Evolutionary conservation across 2,329 filamentous ascomycete genomes (phyloP), one percentile per base, ranked within the genome.

Genomic region (Aspergillus sp.): DNA sequence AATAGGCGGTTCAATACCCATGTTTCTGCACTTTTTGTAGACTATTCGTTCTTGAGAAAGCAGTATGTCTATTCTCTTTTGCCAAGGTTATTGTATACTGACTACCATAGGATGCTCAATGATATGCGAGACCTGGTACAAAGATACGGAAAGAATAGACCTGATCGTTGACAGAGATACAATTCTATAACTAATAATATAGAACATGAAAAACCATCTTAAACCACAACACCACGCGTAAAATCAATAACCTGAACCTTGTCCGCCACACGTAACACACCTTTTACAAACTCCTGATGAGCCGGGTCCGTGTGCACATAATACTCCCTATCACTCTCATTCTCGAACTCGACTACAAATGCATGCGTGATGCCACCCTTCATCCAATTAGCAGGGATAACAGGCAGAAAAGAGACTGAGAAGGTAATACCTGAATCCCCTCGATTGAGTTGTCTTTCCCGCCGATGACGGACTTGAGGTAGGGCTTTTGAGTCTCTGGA

Each of bases 301-400:
- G 67, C 76, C 1, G 82, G 81, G 55, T 89, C 85, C 29, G 79
- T 67, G 44, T 77, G 64, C 5, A 85, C 65, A 59, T 88, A 89
- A 57, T 86, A 88, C 50, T 81, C 75, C 41, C 83, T 71, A 58
- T 89, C 84, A 51, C 79, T 75, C 12, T 71, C 70, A 26, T 63
- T 82, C 7, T 76, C 73, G 48, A 89, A 88, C 55, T 86, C 78
- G 26, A 77, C 74, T 2, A 89, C 75, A 52, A 88, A 88, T 0
- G 73, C 81, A 59, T 89, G 85, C 0, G 82, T 82, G 43, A 83
- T 78, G 0, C 77, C 83, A 42, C 75, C 72, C 82, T 80, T 47
- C 30, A n/a, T 10, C 3, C 7, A 33, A 3, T 19, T 28, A 28
- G 32, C n/a, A 7, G n/a, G 27, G 2, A 33, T 19, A 7, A 27